Conservation (phyloP, 1,284 basidiomycete species). For the Ceratobasidium sp. region DNA sequence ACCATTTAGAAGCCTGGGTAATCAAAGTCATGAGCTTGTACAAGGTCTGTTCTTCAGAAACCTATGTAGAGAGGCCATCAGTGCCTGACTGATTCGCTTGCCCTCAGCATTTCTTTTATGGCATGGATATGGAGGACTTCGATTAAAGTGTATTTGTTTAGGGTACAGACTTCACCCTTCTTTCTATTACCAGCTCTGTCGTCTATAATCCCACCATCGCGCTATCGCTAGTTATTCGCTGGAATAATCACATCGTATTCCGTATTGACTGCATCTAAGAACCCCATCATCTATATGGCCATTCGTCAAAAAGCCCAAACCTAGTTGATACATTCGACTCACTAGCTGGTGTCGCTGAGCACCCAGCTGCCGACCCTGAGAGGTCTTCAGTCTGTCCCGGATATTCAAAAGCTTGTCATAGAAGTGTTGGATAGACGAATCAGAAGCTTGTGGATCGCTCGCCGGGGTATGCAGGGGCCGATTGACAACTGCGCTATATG, state of each 20-base stretch:
- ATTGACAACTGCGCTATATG: conserved; percentile 74
- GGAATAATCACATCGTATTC: conserved; percentile 29
- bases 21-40: conserved; percentile 75
- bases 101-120: conserved; percentile 58
- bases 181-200: not conserved
- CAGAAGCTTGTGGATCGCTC: conserved; percentile 48
- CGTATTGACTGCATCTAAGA: conserved; percentile 15
- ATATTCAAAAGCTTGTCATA: conserved; percentile 85
- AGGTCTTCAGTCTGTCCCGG: conserved; percentile 76
- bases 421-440: conserved; percentile 82
- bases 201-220: not conserved
- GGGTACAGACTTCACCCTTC: not conserved
- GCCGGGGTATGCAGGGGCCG: conserved; percentile 68
- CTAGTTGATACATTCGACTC: conserved; percentile 46
- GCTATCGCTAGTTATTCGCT: not conserved
- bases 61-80: not conserved
- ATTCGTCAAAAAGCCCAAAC: not conserved
- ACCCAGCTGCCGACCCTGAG: conserved; percentile 70
- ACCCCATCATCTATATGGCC: conserved; percentile 17
- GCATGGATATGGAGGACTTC: conserved; percentile 68
- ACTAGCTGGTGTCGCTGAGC: conserved; percentile 75
- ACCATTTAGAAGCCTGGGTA: conserved; percentile 92
- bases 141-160: conserved; percentile 50
- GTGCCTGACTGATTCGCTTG: not conserved
- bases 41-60: conserved; percentile 43